A percentile compares a stretch with the other conserved stretches of the same genome.
These are phyloP conservation scores for Xylaria sp. DNA, from an alignment of 2,329 filamentous ascomycete genomes.

Conservation along the genomic window DNA sequence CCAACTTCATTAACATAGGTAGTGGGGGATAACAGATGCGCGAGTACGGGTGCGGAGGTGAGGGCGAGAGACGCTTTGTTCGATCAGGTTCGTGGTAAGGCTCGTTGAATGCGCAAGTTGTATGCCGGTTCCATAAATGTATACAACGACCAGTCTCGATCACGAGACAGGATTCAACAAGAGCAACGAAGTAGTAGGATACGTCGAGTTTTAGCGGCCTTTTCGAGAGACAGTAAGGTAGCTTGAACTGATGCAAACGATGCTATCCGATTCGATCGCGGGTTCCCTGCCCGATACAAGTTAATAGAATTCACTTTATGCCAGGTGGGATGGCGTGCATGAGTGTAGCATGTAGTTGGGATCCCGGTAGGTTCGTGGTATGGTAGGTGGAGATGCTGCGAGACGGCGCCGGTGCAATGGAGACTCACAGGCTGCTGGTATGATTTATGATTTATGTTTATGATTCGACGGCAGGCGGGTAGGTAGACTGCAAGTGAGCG, in stretches of 20 bases:
- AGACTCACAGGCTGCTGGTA: slow-evolving; percentile 22
- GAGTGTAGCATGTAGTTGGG: background rate
- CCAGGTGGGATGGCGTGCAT: background rate
- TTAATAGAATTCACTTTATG: background rate
- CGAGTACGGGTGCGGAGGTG: background rate
- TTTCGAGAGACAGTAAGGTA: background rate
- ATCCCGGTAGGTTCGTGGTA: background rate
- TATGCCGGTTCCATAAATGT: slow-evolving; percentile 3
- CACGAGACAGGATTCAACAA: background rate
- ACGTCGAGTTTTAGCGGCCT: background rate
- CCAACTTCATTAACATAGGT: background rate
- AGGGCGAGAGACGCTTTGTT: background rate
- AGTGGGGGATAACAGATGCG: background rate
- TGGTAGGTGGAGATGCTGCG: background rate
- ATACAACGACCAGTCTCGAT: slow-evolving; percentile 8
- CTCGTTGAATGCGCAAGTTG: background rate
- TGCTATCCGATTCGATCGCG: background rate
- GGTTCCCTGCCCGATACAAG: background rate
- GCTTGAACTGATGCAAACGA: background rate
- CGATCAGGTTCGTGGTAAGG: slow-evolving; percentile 1
- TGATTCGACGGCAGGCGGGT: background rate
- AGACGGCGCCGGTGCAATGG: background rate
- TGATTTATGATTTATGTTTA: background rate
- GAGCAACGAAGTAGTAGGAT: background rate
- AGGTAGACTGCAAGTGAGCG: slow-evolving; percentile 2